Evolutionary conservation across 2,329 filamentous ascomycete species (phyloP).

Genomic region (Cercospora sp.): DNA sequence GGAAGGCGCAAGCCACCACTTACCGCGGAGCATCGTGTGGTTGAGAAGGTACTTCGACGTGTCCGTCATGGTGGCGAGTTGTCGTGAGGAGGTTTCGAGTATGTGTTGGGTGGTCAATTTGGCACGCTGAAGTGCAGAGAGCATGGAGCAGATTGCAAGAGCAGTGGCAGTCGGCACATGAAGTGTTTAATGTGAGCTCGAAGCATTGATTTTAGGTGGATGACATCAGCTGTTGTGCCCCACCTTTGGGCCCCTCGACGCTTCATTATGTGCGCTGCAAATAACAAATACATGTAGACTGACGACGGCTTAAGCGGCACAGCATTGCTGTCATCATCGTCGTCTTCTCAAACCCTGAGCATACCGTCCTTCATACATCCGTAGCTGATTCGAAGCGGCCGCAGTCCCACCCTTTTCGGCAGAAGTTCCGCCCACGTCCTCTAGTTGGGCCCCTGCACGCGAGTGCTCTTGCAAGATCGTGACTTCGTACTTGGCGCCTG

Average conservation of each 20-base stretch:
- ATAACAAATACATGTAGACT: background rate
- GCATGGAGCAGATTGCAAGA: slow-evolving; percentile 8
- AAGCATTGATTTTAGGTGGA: background rate
- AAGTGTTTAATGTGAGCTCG: background rate
- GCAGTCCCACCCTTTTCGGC: background rate
- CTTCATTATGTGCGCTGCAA: background rate
- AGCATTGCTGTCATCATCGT: background rate
- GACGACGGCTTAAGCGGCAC: background rate
- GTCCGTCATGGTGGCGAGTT: slow-evolving; percentile 56
- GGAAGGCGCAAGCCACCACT: background rate
- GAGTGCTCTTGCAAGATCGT: background rate
- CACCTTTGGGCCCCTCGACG: background rate
- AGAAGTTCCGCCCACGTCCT: background rate
- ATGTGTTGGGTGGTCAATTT: slow-evolving; percentile 18
- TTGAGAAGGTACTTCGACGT: slow-evolving; percentile 65
- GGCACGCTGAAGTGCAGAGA: slow-evolving; percentile 15
- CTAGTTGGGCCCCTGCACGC: background rate
- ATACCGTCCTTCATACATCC: background rate
- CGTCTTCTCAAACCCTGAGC: background rate
- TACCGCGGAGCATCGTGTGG: slow-evolving; percentile 50
- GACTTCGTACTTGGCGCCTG: slow-evolving; percentile 1
- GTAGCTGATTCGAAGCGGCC: background rate
- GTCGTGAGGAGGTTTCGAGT: background rate
- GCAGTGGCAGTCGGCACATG: background rate
- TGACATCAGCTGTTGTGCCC: slow-evolving; percentile 4